phyloP scores from a whole-genome alignment of 78 protist species.

The Dictyostelium intermedium region DNA sequence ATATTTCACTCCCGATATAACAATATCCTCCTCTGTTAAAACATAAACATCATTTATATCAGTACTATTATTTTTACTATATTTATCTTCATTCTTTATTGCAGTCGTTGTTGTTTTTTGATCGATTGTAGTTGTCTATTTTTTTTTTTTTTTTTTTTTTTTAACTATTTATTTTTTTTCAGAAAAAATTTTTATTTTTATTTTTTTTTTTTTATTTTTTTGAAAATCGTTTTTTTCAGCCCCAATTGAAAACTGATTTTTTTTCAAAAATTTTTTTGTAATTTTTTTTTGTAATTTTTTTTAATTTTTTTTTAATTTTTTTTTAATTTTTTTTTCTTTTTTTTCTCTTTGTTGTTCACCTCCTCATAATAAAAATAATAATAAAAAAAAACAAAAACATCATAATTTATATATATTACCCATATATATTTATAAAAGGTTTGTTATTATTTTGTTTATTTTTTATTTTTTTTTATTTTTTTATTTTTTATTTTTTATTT shows the following conservation, averaged over 20 bases:
- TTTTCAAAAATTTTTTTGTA: neutral
- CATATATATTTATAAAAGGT: neutral
- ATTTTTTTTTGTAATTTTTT: neutral
- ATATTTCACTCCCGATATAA: conserved; percentile 44
- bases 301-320: neutral
- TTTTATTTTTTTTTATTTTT: too few species aligned
- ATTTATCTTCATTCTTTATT: neutral
- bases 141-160: neutral
- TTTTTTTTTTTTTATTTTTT: too few species aligned
- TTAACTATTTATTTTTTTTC: too few species aligned
- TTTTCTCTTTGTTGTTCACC: neutral
- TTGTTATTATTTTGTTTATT: neutral
- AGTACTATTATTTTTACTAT: neutral
- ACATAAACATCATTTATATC: conserved; percentile 4
- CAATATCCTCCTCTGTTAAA: neutral
- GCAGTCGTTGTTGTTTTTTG: neutral
- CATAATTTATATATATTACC: neutral
- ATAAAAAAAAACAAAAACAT: neutral
- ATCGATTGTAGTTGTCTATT: neutral
- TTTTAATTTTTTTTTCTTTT: neutral
- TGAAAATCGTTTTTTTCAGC: neutral
- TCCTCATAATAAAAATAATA: neutral
- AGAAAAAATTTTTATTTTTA: too few species aligned
- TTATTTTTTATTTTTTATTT: too few species aligned
- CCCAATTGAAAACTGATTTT: too few species aligned